Evolutionary conservation across 768 basidiomycete genomes (phyloP).

Genomic region (Tulasnella sp.): DNA sequence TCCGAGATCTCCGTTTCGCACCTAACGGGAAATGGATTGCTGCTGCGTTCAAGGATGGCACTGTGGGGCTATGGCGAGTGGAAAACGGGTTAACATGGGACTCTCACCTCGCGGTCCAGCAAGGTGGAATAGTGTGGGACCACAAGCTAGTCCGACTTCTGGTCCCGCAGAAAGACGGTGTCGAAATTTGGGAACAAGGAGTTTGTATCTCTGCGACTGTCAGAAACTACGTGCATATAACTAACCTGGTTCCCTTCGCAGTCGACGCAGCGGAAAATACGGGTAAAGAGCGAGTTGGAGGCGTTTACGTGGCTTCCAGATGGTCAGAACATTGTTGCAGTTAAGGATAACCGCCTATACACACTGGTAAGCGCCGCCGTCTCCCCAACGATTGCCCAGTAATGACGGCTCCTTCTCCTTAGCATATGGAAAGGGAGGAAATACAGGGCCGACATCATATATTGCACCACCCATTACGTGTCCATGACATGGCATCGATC

Average conservation of each 20-base stretch:
- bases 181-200: slow-evolving; percentile 71
- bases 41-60: slow-evolving; percentile 59
- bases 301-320: slow-evolving; percentile 70
- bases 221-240: background rate
- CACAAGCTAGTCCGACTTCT: slow-evolving; percentile 71
- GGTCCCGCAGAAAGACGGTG: slow-evolving; percentile 63
- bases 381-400: background rate
- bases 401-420: background rate
- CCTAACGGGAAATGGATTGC: slow-evolving; percentile 75
- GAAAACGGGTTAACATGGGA: slow-evolving; percentile 57
- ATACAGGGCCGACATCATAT: background rate
- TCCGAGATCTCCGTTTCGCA: slow-evolving; percentile 73
- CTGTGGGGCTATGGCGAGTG: slow-evolving; percentile 26
- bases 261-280: slow-evolving; percentile 68
- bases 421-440: background rate
- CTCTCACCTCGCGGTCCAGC: slow-evolving; percentile 63
- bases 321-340: slow-evolving; percentile 68
- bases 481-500: background rate
- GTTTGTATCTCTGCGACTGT: slow-evolving; percentile 46
- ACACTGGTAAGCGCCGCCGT: slow-evolving; percentile 18
- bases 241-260: slow-evolving; percentile 41
- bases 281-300: slow-evolving; percentile 59
- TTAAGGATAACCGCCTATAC: slow-evolving; percentile 63
- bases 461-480: background rate
- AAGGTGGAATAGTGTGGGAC: slow-evolving; percentile 71